Conservation (phyloP, 768 basidiomycete species). For the Lactifluus pinguis region DNA sequence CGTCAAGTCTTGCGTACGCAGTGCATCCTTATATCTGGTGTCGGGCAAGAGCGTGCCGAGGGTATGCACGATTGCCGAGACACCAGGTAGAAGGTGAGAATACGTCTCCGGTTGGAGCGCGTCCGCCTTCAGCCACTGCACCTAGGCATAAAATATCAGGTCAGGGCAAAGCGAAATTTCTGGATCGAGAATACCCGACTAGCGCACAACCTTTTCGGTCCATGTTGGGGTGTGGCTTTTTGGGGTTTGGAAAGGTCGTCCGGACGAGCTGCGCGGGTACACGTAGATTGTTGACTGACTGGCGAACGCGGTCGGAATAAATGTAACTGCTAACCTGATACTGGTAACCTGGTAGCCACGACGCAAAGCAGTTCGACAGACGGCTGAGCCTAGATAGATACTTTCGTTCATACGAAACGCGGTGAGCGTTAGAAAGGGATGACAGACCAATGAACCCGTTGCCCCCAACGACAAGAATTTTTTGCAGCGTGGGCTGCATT, state of each 20-base stretch:
- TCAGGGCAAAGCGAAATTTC: neutral
- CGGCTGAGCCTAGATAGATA: constrained; percentile 64
- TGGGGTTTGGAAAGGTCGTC: constrained; percentile 75
- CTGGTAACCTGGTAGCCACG: constrained; percentile 83
- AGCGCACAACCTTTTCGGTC: constrained; percentile 51
- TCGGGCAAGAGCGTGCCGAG: constrained; percentile 85
- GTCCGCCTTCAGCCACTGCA: constrained; percentile 80
- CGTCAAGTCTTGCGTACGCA: constrained; percentile 50
- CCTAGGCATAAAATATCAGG: constrained; percentile 34
- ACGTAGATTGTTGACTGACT: neutral
- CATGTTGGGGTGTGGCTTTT: constrained; percentile 87
- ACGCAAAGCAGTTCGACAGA: constrained; percentile 81
- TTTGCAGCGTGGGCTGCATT: constrained; percentile 32
- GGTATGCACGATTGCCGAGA: constrained; percentile 83
- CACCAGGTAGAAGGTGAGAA: constrained; percentile 52
- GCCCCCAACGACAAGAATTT: constrained; percentile 92
- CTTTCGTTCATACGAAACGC: neutral
- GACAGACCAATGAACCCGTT: constrained; percentile 87
- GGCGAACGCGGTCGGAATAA: neutral
- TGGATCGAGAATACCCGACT: constrained; percentile 1
- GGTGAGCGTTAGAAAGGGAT: neutral
- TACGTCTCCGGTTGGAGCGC: constrained; percentile 75
- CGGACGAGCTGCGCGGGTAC: constrained; percentile 59
- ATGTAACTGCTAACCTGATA: constrained; percentile 54
- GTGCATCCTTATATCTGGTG: constrained; percentile 65